These are phyloP conservation scores for Larix kaempferi DNA, from an alignment of 75 land plant genomes.

Conservation along the genomic window DNA sequence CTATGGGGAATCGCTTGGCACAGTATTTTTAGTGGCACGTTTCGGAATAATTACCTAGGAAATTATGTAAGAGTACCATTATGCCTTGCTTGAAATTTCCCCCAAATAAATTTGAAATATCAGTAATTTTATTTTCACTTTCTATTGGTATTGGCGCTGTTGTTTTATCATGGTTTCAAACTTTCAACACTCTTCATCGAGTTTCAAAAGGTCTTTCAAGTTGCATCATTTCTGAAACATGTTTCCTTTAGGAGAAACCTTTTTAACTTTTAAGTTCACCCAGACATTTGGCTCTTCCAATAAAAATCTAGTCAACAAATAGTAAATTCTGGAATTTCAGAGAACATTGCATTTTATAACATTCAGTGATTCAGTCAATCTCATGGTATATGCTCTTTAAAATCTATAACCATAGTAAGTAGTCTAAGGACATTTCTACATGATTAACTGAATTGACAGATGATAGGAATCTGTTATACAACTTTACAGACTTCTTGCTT, in stretches of 20 bases:
- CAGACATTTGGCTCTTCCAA: neutral
- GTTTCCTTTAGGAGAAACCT: neutral
- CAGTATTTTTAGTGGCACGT: too few relatives aligned
- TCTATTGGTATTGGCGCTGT: too few relatives aligned
- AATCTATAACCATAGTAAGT: neutral
- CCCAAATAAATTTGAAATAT: too few relatives aligned
- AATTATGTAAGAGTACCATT: too few relatives aligned
- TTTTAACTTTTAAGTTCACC: neutral
- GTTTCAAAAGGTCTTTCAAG: neutral
- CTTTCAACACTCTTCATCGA: too few relatives aligned
- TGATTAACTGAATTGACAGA: neutral
- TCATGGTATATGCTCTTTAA: neutral
- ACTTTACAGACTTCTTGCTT: neutral
- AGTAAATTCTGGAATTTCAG: neutral
- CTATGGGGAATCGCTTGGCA: too few relatives aligned
- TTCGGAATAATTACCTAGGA: too few relatives aligned
- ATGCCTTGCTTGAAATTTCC: too few relatives aligned
- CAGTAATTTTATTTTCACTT: too few relatives aligned
- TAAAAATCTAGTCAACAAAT: neutral
- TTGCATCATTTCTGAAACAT: neutral
- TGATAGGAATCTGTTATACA: neutral
- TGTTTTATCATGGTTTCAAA: too few relatives aligned
- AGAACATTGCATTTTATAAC: neutral
- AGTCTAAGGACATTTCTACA: neutral
- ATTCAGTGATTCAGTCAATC: neutral